Evolutionary conservation across 1,139 yeast genomes (phyloP).

Genomic region (Arxiozyma slooffiae): DNA sequence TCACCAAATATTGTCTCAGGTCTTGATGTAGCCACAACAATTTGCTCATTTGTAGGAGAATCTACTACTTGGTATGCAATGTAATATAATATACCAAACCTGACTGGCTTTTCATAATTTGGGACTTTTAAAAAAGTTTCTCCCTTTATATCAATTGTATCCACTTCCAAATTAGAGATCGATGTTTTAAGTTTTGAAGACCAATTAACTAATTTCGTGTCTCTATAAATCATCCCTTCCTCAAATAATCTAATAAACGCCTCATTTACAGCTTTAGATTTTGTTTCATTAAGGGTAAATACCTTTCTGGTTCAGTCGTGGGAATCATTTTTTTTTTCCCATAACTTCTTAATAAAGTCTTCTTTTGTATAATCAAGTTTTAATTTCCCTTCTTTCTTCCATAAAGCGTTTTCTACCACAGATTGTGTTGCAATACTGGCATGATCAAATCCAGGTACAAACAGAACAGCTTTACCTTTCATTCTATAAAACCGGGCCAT

Average conservation of each 20-base stretch:
- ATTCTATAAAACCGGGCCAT: conserved; percentile 88
- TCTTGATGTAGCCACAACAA: conserved; percentile 94
- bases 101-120: conserved; percentile 77
- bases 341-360: conserved; percentile 70
- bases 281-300: conserved; percentile 74
- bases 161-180: conserved; percentile 89
- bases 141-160: conserved; percentile 76
- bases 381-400: conserved; percentile 77
- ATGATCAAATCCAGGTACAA: conserved; percentile 94
- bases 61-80: conserved; percentile 85
- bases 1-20: conserved; percentile 98
- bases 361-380: conserved; percentile 94
- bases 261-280: conserved; percentile 73
- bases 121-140: conserved; percentile 75
- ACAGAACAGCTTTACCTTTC: conserved; percentile 89
- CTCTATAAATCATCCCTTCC: conserved; percentile 91
- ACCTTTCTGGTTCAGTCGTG: conserved; percentile 94
- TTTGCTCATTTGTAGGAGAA: conserved; percentile 57
- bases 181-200: conserved; percentile 90
- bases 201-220: conserved; percentile 90
- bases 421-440: conserved; percentile 99
- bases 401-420: conserved; percentile 89
- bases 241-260: conserved; percentile 85
- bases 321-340: conserved; percentile 99
- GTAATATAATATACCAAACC: conserved; percentile 89